These are phyloP conservation scores for Mycena citricolor DNA, from an alignment of 1,284 basidiomycete species.

Conservation along the genomic window DNA sequence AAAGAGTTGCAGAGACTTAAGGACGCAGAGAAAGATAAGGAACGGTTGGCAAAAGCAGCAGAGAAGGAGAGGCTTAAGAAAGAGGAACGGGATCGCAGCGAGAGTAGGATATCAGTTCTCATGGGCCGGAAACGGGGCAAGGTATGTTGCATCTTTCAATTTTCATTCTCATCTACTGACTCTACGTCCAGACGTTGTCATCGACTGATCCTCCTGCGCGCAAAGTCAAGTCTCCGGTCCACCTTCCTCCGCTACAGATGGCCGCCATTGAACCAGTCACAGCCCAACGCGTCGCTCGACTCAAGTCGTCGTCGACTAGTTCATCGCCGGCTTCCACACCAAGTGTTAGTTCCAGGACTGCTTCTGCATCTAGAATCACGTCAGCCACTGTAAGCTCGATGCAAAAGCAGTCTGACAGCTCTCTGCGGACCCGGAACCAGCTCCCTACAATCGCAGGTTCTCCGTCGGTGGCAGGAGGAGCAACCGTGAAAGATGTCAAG, in stretches of 20 bases:
- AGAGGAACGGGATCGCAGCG: slow-evolving; percentile 79
- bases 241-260: slow-evolving; percentile 87
- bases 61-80: slow-evolving; percentile 68
- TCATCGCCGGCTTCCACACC: slow-evolving; percentile 45
- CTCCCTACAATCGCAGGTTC: slow-evolving; percentile 89
- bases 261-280: slow-evolving; percentile 76
- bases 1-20: slow-evolving; percentile 44
- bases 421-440: slow-evolving; percentile 70
- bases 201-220: slow-evolving; percentile 67
- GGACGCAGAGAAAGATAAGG: slow-evolving; percentile 50
- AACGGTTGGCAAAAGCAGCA: slow-evolving; percentile 40
- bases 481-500: slow-evolving; percentile 51
- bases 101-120: slow-evolving; percentile 83
- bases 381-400: slow-evolving; percentile 76
- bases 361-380: slow-evolving; percentile 60
- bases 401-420: slow-evolving; percentile 79
- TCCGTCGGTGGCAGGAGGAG: slow-evolving; percentile 74
- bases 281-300: slow-evolving; percentile 74
- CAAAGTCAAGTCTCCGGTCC: slow-evolving; percentile 62
- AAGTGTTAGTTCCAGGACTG: slow-evolving; percentile 41
- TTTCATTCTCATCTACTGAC: slow-evolving; percentile 22
- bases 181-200: slow-evolving; percentile 68
- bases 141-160: slow-evolving; percentile 45
- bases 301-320: slow-evolving; percentile 58
- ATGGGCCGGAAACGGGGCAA: slow-evolving; percentile 92